Base-by-base conservation (phyloP, 23 red algal species). In the Cyanidium caldarium region DNA sequence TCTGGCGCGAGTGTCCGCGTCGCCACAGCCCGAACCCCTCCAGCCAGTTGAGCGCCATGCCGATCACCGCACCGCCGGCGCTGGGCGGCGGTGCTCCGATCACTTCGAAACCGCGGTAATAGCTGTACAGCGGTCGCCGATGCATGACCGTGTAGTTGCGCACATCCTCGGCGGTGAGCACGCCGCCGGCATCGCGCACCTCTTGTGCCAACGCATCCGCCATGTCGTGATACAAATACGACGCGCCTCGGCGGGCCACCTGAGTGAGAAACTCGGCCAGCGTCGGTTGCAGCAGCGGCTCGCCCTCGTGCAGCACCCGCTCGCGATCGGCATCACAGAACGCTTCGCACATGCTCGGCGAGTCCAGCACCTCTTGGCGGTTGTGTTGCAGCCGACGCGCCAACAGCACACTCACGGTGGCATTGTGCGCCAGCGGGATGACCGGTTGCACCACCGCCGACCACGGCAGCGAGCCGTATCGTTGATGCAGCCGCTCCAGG, bases 21-120 rank as follows among this genome's bases (percentile, higher is more conserved):
- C 45, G 74, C 38, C 65, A 56, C 33, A 87, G 68, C 33, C 37
- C 43, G 51, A 76, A 70, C 20, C 77, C 80, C 19, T 74, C 68
- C 40, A 95, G 70, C 40, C 87, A 78, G 40, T 87, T 88, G 3
- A 95, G 56, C 31, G 77, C 76, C 40, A 87, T 46, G 0, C 68
- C 84, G 58, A 95, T 72, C 45, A 66, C 45, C 66, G 85, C 67
- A 20, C 90, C 90, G 23, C 90, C 90, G 34, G 77, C 44, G 16
- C 68, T 74, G 34, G 84, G 90, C 23, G 73, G 79, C 25, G 90
- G 77, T 19, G 81, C 79, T 16, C 88, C 83, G 15, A 79, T 37
- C 33, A 95, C 42, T n/a, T 61, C 66, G 43, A 87, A 77, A 14
- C 78, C 80, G 10, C 70, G 46, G 66, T 87, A 88, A 15, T 61